These are phyloP conservation scores for Dactylellina leptospora DNA, from an alignment of 2,329 filamentous ascomycete species.

Conservation along the genomic window DNA sequence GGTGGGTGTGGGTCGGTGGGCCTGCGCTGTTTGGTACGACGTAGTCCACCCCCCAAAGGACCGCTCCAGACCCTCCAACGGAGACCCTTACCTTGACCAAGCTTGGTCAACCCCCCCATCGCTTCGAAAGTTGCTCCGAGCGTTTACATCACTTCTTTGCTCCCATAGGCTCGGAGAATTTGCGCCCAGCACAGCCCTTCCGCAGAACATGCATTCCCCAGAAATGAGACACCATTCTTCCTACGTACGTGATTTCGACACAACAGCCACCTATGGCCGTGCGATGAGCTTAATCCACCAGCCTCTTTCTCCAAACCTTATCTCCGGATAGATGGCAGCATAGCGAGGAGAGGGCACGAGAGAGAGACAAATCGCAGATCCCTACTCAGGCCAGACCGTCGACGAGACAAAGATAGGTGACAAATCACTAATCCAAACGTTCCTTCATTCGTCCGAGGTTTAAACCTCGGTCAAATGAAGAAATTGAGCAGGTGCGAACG, in stretches of 20 bases:
- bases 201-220: slow-evolving; percentile 53
- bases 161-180: slow-evolving; percentile 53
- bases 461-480: slow-evolving; percentile 1
- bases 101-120: too few species aligned
- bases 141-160: slow-evolving; percentile 17
- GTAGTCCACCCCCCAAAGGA: slow-evolving; percentile 13
- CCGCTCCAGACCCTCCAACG: slow-evolving; percentile 31
- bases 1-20: too few species aligned
- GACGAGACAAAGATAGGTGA: slow-evolving; percentile 19
- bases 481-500: neutral
- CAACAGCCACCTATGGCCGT: slow-evolving; percentile 1
- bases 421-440: slow-evolving; percentile 37
- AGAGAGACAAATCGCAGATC: slow-evolving; percentile 23
- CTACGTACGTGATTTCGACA: neutral
- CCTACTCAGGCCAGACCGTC: slow-evolving; percentile 1
- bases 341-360: too few species aligned
- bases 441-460: too few species aligned
- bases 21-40: slow-evolving; percentile 36
- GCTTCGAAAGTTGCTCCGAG: slow-evolving; percentile 17
- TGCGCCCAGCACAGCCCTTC: slow-evolving; percentile 49
- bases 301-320: slow-evolving; percentile 13
- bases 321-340: slow-evolving; percentile 22
- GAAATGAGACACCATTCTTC: slow-evolving; percentile 34
- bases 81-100: slow-evolving; percentile 20
- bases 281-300: slow-evolving; percentile 16